These are phyloP conservation scores for Malus hybrid DNA, from an alignment of 331 rosid species.

Conservation along the genomic window DNA sequence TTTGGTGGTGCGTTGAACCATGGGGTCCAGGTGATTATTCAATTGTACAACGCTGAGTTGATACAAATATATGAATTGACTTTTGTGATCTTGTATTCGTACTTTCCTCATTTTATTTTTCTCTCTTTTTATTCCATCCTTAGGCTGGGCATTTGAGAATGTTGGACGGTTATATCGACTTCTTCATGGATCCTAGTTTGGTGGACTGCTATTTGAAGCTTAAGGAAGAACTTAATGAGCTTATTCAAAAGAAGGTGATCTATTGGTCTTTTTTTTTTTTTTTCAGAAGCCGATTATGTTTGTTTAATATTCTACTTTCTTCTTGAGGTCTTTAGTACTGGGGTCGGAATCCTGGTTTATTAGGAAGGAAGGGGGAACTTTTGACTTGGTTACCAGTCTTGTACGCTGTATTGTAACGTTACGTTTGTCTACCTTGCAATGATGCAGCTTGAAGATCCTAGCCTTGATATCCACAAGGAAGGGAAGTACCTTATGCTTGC, in stretches of 20 bases:
- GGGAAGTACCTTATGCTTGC: constrained; percentile 87
- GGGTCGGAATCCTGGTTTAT: neutral
- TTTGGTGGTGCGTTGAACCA: constrained; percentile 67
- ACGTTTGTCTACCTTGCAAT: neutral
- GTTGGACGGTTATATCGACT: constrained; percentile 78
- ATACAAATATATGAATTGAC: neutral
- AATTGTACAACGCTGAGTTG: neutral
- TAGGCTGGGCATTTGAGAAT: constrained; percentile 91
- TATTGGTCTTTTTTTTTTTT: neutral
- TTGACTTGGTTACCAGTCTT: neutral
- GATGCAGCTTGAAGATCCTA: constrained; percentile 82
- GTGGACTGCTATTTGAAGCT: constrained; percentile 86
- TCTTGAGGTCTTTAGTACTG: neutral
- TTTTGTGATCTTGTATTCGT: constrained; percentile 10
- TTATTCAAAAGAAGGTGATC: constrained; percentile 79
- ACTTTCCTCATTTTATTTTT: neutral
- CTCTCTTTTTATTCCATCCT: neutral
- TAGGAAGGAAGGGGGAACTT: neutral
- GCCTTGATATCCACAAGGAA: constrained; percentile 75
- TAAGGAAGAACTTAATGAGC: constrained; percentile 80
- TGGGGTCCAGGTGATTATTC: constrained; percentile 69
- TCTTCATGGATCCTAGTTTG: constrained; percentile 88
- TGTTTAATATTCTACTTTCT: neutral
- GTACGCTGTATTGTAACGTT: neutral
- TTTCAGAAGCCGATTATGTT: neutral